Percentiles rank a stretch among this genome's conserved stretches.
phyloP scores from a whole-genome alignment of 345 rosid genomes.

The Isatis tinctoria region DNA sequence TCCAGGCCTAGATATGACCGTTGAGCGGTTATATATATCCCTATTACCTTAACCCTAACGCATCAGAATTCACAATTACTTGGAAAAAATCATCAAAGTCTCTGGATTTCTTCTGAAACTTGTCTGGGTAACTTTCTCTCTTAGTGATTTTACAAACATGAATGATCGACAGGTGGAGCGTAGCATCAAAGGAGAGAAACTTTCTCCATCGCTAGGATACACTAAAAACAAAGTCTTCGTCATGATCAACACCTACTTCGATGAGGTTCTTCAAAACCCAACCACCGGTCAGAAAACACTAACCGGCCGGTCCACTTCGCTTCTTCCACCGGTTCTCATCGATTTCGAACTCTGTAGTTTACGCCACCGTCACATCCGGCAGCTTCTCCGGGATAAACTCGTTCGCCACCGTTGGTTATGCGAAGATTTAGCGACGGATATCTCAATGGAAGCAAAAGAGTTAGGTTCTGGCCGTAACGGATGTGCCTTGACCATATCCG shows the following conservation, averaged over 20 bases:
- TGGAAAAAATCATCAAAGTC: background rate
- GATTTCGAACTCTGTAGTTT: background rate
- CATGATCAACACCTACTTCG: background rate
- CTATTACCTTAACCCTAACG: too few species aligned
- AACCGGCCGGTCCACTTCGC: background rate
- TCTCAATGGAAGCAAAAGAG: background rate
- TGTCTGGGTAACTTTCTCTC: too few species aligned
- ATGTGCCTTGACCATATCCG: background rate
- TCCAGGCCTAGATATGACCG: too few species aligned
- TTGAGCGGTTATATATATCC: too few species aligned
- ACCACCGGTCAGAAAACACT: background rate
- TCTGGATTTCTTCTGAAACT: too few species aligned
- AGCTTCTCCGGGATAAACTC: background rate
- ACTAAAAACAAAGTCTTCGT: background rate
- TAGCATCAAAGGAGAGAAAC: background rate
- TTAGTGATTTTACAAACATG: too few species aligned
- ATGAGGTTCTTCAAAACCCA: background rate
- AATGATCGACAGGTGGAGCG: background rate
- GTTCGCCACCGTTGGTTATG: background rate
- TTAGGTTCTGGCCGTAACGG: background rate
- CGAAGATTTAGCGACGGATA: background rate
- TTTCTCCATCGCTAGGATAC: background rate
- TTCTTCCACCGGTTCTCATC: background rate
- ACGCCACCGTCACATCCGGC: background rate
- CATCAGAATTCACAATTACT: too few species aligned